Base-by-base conservation (phyloP, 345 rosid genomes). In the Populus pruinosa region DNA sequence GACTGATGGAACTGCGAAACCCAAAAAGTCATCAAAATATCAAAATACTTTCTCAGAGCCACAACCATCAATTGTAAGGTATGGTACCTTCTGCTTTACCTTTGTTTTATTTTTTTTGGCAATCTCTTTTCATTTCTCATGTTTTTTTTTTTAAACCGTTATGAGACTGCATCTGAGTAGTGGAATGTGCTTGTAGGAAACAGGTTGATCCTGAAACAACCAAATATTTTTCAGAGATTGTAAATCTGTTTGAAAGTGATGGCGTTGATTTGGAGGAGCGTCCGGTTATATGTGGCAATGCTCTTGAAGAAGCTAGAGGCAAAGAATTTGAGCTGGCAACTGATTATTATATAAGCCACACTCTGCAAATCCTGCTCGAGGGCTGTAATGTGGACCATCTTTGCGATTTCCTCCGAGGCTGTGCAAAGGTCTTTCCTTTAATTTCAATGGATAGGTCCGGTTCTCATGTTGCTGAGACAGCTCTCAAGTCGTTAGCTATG, bases 401-500 rank as follows among this genome's bases (percentile, higher is more conserved):
- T 56, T 92, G 98, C 53, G 82, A 88, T 79, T 96, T 96, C 82
- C 78, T 96, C n/a, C 87, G 75, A 50, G 85, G 89, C 69, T 88
- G 89, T 80, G 88, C 93, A 8, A 47, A 81, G 7, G 83, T 81
- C 71, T 94, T 96, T 79, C 93, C 98, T 78, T 85, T 87, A 77
- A 88, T 94, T 83, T 92, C 98, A 55, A 91, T 91, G 95, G 98
- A 94, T 83, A 90, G 91, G 49, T 92, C 97, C 66, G 97, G 98
- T 76, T 96, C 99, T 69, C 97, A 96, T 88, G 98, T 94, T 66
- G 94, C 94, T 0, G 98, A 96, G 87, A 87, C 98, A 65, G 95
- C 97, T 77, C 91, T 96, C 61, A 93, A 91, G 91, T 90, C 95
- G 62, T 80, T 96, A 83, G 85, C 88, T 35, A 50, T 73, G 36